These are phyloP conservation scores for Penicillium thymicola DNA, from an alignment of 2,329 filamentous ascomycete species.

Conservation along the genomic window DNA sequence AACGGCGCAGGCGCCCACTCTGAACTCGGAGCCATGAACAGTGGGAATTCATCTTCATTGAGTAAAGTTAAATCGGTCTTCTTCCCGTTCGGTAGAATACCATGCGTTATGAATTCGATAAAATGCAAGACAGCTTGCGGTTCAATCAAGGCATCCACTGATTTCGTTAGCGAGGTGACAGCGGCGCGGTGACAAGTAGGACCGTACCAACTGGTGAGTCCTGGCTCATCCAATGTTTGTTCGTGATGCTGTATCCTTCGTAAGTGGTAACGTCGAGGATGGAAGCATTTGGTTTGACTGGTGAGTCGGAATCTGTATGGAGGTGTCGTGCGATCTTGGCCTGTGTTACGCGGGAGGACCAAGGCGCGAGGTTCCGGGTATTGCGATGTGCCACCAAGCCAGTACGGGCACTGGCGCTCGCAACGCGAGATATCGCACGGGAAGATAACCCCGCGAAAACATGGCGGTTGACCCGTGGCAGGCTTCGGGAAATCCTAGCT, in stretches of 20 bases:
- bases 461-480: constrained; percentile 2
- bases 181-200: background rate
- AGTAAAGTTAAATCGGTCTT: too few species aligned
- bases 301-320: constrained; percentile 3
- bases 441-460: background rate
- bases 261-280: constrained; percentile 1
- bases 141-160: too few species aligned
- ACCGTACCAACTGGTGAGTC: constrained; percentile 1
- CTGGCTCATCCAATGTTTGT: constrained; percentile 9
- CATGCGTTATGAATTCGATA: too few species aligned
- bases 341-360: background rate
- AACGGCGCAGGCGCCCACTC: too few species aligned
- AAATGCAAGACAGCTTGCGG: too few species aligned
- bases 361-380: background rate
- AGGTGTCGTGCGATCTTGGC: background rate
- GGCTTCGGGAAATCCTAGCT: constrained; percentile 3
- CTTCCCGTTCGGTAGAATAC: too few species aligned
- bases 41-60: too few species aligned
- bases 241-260: constrained; percentile 2
- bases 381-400: background rate
- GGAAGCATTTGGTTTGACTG: background rate
- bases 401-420: background rate
- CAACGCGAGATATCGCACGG: background rate
- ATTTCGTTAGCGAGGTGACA: too few species aligned
- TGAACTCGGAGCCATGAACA: too few species aligned